Percentiles rank a stretch among this genome's conserved stretches.
phyloP scores from a whole-genome alignment of 208 protist species.

The Blechomonas ayalai region DNA sequence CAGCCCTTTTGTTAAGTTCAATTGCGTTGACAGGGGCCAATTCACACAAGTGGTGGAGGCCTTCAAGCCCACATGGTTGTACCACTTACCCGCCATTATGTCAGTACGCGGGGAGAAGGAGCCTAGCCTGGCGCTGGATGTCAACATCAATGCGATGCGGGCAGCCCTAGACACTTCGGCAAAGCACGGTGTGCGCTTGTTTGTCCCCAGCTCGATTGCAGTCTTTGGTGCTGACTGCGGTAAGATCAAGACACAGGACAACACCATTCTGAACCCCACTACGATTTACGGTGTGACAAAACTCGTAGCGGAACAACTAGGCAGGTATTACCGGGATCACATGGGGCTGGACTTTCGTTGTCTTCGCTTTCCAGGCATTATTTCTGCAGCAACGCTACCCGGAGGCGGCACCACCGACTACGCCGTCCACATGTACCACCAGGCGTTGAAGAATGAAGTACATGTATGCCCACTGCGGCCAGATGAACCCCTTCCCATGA shows the following conservation, averaged over 20 bases:
- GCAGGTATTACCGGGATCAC: slow-evolving; percentile 71
- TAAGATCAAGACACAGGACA: slow-evolving; percentile 60
- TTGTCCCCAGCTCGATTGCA: slow-evolving; percentile 83
- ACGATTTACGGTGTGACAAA: slow-evolving; percentile 89
- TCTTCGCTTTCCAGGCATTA: slow-evolving; percentile 83
- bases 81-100: slow-evolving; percentile 77
- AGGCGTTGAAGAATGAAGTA: slow-evolving; percentile 33
- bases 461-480: slow-evolving; percentile 65
- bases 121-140: slow-evolving; percentile 39
- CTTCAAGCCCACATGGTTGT: slow-evolving; percentile 44
- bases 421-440: slow-evolving; percentile 78
- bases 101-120: slow-evolving; percentile 76
- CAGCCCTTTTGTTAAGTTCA: slow-evolving; percentile 17
- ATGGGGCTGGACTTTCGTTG: slow-evolving; percentile 86
- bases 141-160: slow-evolving; percentile 73
- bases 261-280: slow-evolving; percentile 73
- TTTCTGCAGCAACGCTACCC: slow-evolving; percentile 57
- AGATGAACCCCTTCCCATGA: slow-evolving; percentile 74
- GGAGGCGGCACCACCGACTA: slow-evolving; percentile 77
- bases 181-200: slow-evolving; percentile 39
- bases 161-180: slow-evolving; percentile 59
- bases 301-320: slow-evolving; percentile 84
- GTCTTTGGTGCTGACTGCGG: slow-evolving; percentile 79
- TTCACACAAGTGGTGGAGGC: slow-evolving; percentile 44
- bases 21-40: slow-evolving; percentile 19